Evolutionary conservation across 2,329 filamentous ascomycete genomes (phyloP), one percentile per base, ranked within the genome.

Genomic region (Macrophomina pseudophaseolina): DNA sequence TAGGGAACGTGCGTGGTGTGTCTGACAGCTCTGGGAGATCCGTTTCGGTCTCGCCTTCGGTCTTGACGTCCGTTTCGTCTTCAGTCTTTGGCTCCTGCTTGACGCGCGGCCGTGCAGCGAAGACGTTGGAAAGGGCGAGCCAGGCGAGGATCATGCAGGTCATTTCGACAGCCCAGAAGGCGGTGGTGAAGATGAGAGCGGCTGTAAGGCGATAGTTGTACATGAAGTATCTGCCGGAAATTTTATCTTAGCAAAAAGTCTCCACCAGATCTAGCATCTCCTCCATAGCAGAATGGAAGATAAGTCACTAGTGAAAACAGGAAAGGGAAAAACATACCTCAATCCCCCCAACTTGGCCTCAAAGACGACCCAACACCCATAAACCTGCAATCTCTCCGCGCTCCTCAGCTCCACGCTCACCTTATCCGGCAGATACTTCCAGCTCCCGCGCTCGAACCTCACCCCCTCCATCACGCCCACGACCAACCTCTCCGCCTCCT

Each of bases 91-190:
- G 28, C 30, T 51, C 49, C 44, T 49, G 56, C 44, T 52, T 62
- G 42, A 14, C n/a, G 28, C 28, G 8, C 1, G 38, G 14, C n/a
- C 38, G 16, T 16, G 9, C 18, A 1, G 53, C 48, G 52, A 83
- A 73, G 51, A 81, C 72, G 40, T 80, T 80, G 8, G 76, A 82
- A 23, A 91, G 71, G 0, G 85, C 53, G 1, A 85, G 75, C 90
- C 92, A 97, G 0, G 86, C 88, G 0, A 89, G 44, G 0, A 83
- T 81, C 75, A 91, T 86, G 49, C 89, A 90, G 0, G 88, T 70
- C 72, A 96, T 84, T 74, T 94, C 93, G 12, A 88, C 87, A 1
- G 81, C 75, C 93, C 94, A 98, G 78, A 97, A 97, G 0, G 87
- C 71, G 0, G 82, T 78, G 0, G 89, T 91, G 72, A 93, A 91